Evolutionary conservation across 1,139 yeast genomes (phyloP).

Genomic region (Debaryomyces sp.): DNA sequence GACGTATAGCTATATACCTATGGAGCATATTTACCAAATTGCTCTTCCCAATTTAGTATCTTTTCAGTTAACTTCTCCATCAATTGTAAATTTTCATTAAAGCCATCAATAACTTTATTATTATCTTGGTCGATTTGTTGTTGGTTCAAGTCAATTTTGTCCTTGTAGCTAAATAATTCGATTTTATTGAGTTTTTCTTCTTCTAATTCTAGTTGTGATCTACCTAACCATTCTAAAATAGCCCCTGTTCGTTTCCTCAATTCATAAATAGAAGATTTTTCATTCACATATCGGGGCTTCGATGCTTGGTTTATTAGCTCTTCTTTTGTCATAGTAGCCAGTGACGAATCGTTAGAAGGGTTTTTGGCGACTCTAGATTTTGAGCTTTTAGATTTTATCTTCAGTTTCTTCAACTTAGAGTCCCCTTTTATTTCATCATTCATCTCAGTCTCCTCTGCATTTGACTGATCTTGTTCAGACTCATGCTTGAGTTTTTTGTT

Average conservation of each 20-base stretch:
- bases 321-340: slow-evolving; percentile 30
- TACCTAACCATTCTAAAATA: slow-evolving; percentile 83
- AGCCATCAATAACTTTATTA: slow-evolving; percentile 40
- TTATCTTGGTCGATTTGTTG: slow-evolving; percentile 34
- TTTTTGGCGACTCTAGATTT: slow-evolving; percentile 17
- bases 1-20: slow-evolving; percentile 11
- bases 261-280: slow-evolving; percentile 72
- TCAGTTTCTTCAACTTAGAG: slow-evolving; percentile 13
- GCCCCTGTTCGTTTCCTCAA: slow-evolving; percentile 88
- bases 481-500: slow-evolving; percentile 8
- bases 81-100: slow-evolving; percentile 59
- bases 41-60: slow-evolving; percentile 76
- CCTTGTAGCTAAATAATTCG: slow-evolving; percentile 42
- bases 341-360: slow-evolving; percentile 6
- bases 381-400: slow-evolving; percentile 12
- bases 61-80: slow-evolving; percentile 74
- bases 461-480: slow-evolving; percentile 3
- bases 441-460: slow-evolving; percentile 13
- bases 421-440: slow-evolving; percentile 15
- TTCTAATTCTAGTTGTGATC: slow-evolving; percentile 80
- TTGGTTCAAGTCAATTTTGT: slow-evolving; percentile 12
- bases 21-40: slow-evolving; percentile 60
- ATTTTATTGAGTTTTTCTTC: slow-evolving; percentile 65
- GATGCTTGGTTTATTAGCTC: slow-evolving; percentile 64
- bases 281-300: slow-evolving; percentile 80